Evolutionary conservation across 176 grass and related monocot genomes (phyloP).

Genomic region (Thinopyrum elongatum): DNA sequence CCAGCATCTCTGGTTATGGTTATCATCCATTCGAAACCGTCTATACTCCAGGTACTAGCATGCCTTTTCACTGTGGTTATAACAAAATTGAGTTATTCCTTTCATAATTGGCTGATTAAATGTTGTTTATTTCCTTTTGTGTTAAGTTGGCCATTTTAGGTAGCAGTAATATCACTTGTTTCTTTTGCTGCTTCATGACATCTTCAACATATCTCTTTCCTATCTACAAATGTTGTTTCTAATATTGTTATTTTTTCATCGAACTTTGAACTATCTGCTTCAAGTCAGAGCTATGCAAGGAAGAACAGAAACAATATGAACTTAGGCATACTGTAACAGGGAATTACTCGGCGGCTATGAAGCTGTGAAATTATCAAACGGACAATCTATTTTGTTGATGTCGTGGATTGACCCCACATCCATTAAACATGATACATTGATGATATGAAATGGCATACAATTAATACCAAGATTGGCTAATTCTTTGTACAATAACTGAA

Average conservation of each 20-base stretch:
- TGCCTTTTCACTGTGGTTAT: background rate
- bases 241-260: background rate
- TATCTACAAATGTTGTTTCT: background rate
- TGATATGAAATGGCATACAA: background rate
- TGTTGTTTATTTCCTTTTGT: background rate
- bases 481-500: background rate
- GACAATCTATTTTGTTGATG: background rate
- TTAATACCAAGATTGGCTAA: background rate
- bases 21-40: background rate
- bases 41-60: background rate
- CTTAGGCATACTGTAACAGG: too few species aligned
- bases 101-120: background rate
- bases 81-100: background rate
- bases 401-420: background rate
- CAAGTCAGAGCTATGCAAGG: background rate
- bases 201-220: background rate
- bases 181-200: background rate
- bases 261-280: background rate
- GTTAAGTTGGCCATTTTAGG: background rate
- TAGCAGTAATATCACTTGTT: background rate
- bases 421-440: background rate
- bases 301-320: background rate
- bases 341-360: too few species aligned
- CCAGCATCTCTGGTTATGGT: background rate
- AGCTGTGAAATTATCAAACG: too few species aligned